Base-by-base conservation (phyloP, 2,329 filamentous ascomycete species). In the Stagonosporopsis chrysanthemi region DNA sequence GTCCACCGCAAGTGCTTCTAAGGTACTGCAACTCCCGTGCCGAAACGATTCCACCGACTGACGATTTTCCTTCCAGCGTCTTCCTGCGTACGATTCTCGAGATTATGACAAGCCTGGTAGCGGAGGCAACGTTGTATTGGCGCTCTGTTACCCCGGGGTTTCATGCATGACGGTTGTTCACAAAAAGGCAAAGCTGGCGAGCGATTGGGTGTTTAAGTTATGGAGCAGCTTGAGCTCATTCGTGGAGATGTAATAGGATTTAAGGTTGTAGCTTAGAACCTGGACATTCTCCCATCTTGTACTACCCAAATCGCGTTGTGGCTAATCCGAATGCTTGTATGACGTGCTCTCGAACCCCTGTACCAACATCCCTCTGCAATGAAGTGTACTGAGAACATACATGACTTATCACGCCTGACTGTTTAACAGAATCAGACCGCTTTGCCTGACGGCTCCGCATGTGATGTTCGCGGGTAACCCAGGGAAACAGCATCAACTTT, bases 1-100 rank as follows among this genome's bases (percentile, higher is more conserved):
- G 94, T 98, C 77, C 94, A 98, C 90, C 91, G 93, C 90, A 98
- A 97, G 92, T 97, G 94, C 91, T 97, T 97, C 90, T 97, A 97
- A 97, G 89, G 88, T 89, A 78, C 74, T 79, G 52, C 28, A 41
- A 39, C 35, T 52, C 53, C 35, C 22, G 33, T 33, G 15, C 40
- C 36, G 35, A 44, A 23, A 36, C 42, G 46, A 22, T 56, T 41
- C 56, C 58, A 56, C 42, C 58, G 52, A 63, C 67, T 73, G 58
- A 71, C 62, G 49, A 58, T 53, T 54, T 65, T 58, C 31, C 48
- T 56, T 59, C 26, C 49, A 76, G 75, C 73, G 67, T 71, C 56
- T 72, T 73, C 60, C 59, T 70, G 66, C 67, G 64, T 70, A 68
- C 64, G 67, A 62, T 72, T 64, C 61, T 73, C 68, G 71, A 72